These are phyloP conservation scores for Thelonectria olida DNA, from an alignment of 2,329 filamentous ascomycete species.

Conservation along the genomic window DNA sequence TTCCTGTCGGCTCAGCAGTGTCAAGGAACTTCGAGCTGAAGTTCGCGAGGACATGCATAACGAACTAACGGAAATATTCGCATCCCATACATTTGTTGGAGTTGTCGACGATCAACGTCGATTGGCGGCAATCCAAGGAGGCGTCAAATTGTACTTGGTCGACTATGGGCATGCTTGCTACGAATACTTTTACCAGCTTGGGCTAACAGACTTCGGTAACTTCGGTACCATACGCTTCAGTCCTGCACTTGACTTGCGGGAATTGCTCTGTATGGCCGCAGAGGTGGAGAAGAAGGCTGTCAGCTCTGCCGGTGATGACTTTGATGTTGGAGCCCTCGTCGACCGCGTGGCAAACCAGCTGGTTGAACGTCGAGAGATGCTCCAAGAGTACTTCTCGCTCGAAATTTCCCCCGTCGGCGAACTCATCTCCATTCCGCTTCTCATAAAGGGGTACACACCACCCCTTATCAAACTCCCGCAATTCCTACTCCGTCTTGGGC, in stretches of 20 bases:
- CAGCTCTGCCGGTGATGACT: slow-evolving; percentile 58
- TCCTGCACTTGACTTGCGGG: slow-evolving; percentile 75
- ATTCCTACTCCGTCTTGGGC: slow-evolving; percentile 88
- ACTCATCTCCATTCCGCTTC: slow-evolving; percentile 80
- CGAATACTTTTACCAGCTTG: slow-evolving; percentile 96
- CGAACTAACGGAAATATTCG: slow-evolving; percentile 86
- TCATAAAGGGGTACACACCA: slow-evolving; percentile 90
- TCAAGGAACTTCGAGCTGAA: slow-evolving; percentile 83
- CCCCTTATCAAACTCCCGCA: slow-evolving; percentile 85
- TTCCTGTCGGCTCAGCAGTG: slow-evolving; percentile 79
- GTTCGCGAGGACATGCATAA: slow-evolving; percentile 87
- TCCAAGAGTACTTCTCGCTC: slow-evolving; percentile 91
- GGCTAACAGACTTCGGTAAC: slow-evolving; percentile 94
- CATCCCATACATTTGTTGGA: slow-evolving; percentile 90
- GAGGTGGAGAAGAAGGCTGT: slow-evolving; percentile 69
- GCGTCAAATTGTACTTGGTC: slow-evolving; percentile 89
- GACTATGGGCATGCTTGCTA: slow-evolving; percentile 89
- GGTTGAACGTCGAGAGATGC: slow-evolving; percentile 82
- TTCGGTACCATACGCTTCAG: slow-evolving; percentile 86
- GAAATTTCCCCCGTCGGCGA: slow-evolving; percentile 82
- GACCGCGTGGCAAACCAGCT: slow-evolving; percentile 73
- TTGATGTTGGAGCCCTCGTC: slow-evolving; percentile 74
- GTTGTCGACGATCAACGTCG: slow-evolving; percentile 88
- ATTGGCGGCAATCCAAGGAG: slow-evolving; percentile 91
- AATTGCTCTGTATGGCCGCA: slow-evolving; percentile 78